A percentile compares a stretch with the other conserved stretches of the same genome.
These are phyloP conservation scores for Citrus cavaleriei DNA, from an alignment of 345 rosid genomes.

Conservation along the genomic window DNA sequence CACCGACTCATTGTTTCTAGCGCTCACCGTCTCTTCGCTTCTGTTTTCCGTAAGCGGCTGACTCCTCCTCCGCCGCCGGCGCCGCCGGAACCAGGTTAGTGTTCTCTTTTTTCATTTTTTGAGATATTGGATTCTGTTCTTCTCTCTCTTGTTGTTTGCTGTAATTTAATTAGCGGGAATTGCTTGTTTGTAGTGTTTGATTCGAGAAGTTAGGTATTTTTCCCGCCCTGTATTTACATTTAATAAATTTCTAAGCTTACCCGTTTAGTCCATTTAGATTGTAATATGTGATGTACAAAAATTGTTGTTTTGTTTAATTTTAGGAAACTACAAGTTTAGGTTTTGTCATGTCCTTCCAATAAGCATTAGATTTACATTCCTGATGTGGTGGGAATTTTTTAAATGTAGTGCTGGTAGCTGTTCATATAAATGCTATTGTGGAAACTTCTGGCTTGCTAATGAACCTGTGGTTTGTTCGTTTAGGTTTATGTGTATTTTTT, in stretches of 20 bases:
- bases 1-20: constrained; percentile 69
- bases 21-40: constrained; percentile 71
- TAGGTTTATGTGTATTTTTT: neutral
- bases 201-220: neutral
- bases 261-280: neutral
- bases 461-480: neutral
- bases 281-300: neutral
- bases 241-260: neutral
- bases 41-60: constrained; percentile 75
- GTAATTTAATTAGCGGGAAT: neutral
- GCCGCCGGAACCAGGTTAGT: constrained; percentile 32
- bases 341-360: neutral
- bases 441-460: neutral
- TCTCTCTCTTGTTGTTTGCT: no score
- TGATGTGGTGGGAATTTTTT: neutral
- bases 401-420: neutral
- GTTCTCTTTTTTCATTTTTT: neutral
- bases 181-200: neutral
- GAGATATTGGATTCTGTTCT: neutral
- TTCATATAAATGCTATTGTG: neutral
- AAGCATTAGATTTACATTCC: neutral
- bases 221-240: neutral
- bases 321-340: neutral
- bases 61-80: constrained; percentile 37
- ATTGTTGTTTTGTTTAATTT: neutral